Conservation (phyloP, 306 rosid genomes). For the Ceratonia siliqua region DNA sequence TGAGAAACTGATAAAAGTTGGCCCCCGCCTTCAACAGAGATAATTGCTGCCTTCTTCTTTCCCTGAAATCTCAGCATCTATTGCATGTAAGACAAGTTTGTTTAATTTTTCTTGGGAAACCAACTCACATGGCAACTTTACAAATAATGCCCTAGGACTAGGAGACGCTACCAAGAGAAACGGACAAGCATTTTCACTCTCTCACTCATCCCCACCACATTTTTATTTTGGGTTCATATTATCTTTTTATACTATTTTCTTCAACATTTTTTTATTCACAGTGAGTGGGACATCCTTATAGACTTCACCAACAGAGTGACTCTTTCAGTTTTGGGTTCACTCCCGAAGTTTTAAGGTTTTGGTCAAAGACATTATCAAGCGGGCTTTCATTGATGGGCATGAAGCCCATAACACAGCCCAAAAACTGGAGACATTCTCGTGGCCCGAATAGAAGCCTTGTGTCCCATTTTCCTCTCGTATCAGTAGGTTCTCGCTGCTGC, state of each 20-base stretch:
- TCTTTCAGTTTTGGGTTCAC: too few species aligned
- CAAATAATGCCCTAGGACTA: neutral
- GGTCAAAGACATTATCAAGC: too few species aligned
- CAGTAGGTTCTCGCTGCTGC: neutral
- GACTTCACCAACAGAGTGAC: too few species aligned
- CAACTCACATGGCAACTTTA: neutral
- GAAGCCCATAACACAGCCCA: conserved; percentile 35
- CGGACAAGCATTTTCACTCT: too few species aligned
- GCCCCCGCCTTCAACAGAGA: conserved; percentile 33
- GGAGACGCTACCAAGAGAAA: too few species aligned
- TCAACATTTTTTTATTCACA: too few species aligned
- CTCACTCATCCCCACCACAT: too few species aligned
- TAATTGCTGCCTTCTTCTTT: neutral
- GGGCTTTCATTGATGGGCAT: neutral
- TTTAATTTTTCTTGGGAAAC: neutral
- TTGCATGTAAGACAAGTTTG: conserved; percentile 17
- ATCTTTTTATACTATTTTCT: too few species aligned
- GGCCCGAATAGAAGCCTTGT: conserved; percentile 30
- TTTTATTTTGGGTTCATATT: too few species aligned
- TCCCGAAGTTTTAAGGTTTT: too few species aligned
- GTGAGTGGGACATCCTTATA: too few species aligned
- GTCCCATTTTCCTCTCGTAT: neutral
- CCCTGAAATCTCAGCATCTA: conserved; percentile 15
- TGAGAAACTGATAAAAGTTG: conserved; percentile 27
- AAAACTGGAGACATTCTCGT: conserved; percentile 21